A percentile compares a stretch with the other conserved stretches of the same genome.
These are phyloP conservation scores for Acanthamoeba royreba DNA, from an alignment of 208 protist species.

Conservation along the genomic window DNA sequence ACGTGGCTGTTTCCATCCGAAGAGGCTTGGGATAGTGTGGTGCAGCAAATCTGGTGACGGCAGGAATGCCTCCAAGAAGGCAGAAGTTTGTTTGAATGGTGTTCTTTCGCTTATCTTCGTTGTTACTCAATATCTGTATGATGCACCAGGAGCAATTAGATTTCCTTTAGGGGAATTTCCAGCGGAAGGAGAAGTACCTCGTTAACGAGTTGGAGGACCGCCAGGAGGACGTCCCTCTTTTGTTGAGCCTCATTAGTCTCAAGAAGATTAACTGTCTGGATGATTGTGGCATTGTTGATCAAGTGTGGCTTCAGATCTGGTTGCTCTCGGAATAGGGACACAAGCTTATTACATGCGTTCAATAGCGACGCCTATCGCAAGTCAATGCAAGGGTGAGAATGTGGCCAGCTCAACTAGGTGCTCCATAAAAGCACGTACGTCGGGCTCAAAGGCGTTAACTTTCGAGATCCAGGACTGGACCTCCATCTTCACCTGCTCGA, in stretches of 20 bases:
- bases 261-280: slow-evolving; percentile 24
- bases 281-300: slow-evolving; percentile 59
- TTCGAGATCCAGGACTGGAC: not conserved
- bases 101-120: slow-evolving; percentile 65
- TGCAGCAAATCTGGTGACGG: slow-evolving; percentile 70
- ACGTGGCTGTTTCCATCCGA: slow-evolving; percentile 69
- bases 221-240: not conserved
- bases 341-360: slow-evolving; percentile 46
- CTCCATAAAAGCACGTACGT: not conserved
- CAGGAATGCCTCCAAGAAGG: slow-evolving; percentile 78
- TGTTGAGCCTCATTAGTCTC: slow-evolving; percentile 21
- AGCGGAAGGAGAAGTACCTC: not conserved
- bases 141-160: not conserved
- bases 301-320: slow-evolving; percentile 60
- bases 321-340: not conserved
- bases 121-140: slow-evolving; percentile 52
- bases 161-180: not conserved
- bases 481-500: slow-evolving; percentile 26
- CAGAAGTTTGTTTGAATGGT: slow-evolving; percentile 79
- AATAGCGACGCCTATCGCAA: not conserved
- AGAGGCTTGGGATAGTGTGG: slow-evolving; percentile 51
- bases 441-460: not conserved
- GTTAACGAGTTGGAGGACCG: slow-evolving; percentile 25
- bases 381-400: not conserved
- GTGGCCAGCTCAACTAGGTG: not conserved